Conservation (phyloP, 441 rosid species). For the Mallotus repandus region DNA sequence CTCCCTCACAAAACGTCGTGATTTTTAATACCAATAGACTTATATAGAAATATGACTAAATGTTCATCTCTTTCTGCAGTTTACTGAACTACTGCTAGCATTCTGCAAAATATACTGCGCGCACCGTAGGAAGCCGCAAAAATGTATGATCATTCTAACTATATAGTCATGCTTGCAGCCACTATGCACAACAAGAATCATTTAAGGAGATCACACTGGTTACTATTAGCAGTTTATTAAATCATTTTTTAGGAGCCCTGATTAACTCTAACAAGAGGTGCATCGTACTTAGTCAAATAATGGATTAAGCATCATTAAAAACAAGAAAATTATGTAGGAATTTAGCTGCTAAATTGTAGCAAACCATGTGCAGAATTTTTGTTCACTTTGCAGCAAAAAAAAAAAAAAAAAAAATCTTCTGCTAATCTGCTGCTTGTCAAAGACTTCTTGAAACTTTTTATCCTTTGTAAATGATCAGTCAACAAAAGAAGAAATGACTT, state of each 20-base stretch:
- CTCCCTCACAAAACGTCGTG: too few species aligned
- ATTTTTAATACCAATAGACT: too few species aligned
- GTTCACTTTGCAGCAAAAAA: not conserved
- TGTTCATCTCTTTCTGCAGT: not conserved
- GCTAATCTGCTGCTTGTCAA: not conserved
- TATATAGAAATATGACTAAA: too few species aligned
- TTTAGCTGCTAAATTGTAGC: not conserved
- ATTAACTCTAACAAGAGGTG: not conserved
- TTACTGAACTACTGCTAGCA: not conserved
- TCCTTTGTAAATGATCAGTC: not conserved
- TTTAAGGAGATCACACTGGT: not conserved
- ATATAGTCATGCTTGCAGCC: too few species aligned
- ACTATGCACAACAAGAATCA: not conserved
- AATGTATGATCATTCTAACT: too few species aligned
- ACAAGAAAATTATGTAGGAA: not conserved
- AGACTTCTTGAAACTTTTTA: not conserved
- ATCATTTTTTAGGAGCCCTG: not conserved
- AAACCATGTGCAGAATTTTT: not conserved
- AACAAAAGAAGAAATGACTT: not conserved
- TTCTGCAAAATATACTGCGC: not conserved
- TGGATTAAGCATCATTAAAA: not conserved
- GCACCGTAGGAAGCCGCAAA: too few species aligned
- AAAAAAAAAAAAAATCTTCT: constrained; percentile 6
- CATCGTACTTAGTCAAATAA: not conserved
- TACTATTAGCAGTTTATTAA: not conserved